phyloP scores from a whole-genome alignment of 148 eudicot genomes.

The Selenicereus undatus region DNA sequence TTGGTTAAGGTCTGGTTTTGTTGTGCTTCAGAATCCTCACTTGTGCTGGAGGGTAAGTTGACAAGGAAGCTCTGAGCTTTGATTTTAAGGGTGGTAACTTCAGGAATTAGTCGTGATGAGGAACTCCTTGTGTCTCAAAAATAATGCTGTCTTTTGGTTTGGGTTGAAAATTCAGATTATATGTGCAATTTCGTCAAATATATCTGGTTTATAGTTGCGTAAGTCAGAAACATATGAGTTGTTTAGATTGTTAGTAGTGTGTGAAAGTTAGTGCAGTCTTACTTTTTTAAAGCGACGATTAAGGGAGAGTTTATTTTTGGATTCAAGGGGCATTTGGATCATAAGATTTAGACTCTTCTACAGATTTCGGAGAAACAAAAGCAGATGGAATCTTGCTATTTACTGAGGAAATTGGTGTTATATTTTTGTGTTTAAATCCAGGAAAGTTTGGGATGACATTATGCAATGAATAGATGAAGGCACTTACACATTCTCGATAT shows the following conservation, averaged over 20 bases:
- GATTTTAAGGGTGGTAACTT: neutral
- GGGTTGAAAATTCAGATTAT: neutral
- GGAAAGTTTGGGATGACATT: neutral
- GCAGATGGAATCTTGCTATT: neutral
- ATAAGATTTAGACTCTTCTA: neutral
- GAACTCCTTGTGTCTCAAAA: neutral
- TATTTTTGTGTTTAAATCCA: neutral
- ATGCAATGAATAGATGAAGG: neutral
- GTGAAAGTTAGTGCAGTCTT: neutral
- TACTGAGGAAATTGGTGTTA: neutral
- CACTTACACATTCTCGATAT: neutral
- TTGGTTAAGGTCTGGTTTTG: neutral
- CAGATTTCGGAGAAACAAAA: neutral
- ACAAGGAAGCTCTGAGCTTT: neutral
- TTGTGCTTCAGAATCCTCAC: neutral
- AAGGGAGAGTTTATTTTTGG: neutral
- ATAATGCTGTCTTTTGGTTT: neutral
- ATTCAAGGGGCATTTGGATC: neutral
- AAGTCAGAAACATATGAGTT: neutral
- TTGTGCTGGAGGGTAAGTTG: neutral
- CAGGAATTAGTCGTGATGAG: neutral
- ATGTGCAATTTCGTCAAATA: neutral
- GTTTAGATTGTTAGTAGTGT: neutral
- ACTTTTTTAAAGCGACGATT: neutral
- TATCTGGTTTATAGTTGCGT: neutral